A percentile compares a stretch with the other conserved stretches of the same genome.
These are phyloP conservation scores for Pseudogymnoascus destructans DNA, from an alignment of 2,329 filamentous ascomycete species.

Conservation along the genomic window DNA sequence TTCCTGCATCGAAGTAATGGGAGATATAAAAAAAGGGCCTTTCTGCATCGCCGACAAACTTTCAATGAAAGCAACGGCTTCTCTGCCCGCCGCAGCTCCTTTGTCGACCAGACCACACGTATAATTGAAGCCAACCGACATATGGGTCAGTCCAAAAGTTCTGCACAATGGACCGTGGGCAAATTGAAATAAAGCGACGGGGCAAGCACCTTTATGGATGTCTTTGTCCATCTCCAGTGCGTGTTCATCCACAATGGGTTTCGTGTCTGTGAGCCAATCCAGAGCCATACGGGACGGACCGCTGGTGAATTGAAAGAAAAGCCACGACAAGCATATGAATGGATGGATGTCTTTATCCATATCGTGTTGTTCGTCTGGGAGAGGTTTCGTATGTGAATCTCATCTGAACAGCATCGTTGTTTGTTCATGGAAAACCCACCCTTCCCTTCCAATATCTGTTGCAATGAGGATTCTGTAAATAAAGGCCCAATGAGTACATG, in stretches of 20 bases:
- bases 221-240: neutral
- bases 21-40: neutral
- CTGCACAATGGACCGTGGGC: neutral
- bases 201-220: no score
- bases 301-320: neutral
- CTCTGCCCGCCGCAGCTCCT: neutral
- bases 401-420: constrained; percentile 3
- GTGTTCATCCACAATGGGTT: neutral
- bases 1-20: neutral
- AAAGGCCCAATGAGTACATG: neutral
- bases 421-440: neutral
- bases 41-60: neutral
- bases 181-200: neutral
- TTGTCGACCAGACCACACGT: neutral
- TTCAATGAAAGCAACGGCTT: neutral
- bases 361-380: neutral
- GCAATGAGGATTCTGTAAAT: neutral
- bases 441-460: neutral
- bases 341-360: constrained; percentile 6
- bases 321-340: neutral
- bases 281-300: neutral
- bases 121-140: neutral
- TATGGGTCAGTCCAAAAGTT: neutral
- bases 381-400: constrained; percentile 6
- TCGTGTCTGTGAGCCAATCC: neutral